These are phyloP conservation scores for Zymoseptoria crescenta DNA, from an alignment of 2,329 filamentous ascomycete species.

Conservation along the genomic window DNA sequence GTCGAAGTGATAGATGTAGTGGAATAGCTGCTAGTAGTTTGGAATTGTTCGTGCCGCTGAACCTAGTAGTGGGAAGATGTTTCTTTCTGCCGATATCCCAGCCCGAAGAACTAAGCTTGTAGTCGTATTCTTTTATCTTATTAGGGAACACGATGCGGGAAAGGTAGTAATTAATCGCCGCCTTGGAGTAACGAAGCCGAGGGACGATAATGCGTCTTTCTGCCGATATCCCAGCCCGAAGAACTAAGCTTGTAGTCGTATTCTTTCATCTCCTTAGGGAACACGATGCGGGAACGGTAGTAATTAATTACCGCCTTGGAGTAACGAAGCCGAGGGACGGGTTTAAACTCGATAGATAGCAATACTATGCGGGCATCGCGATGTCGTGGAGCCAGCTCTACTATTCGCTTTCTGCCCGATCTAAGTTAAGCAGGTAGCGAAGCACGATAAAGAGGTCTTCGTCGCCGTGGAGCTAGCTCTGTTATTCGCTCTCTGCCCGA, in stretches of 20 bases:
- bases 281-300: constrained; percentile 59
- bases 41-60: constrained; percentile 65
- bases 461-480: constrained; percentile 19
- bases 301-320: constrained; percentile 53
- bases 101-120: constrained; percentile 57
- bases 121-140: constrained; percentile 56
- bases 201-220: constrained; percentile 31
- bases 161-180: constrained; percentile 57
- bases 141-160: constrained; percentile 58
- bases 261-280: constrained; percentile 48
- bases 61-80: constrained; percentile 56
- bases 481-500: constrained; percentile 23
- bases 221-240: constrained; percentile 60
- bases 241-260: constrained; percentile 57
- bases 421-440: constrained; percentile 16
- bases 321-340: constrained; percentile 42
- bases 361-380: constrained; percentile 7
- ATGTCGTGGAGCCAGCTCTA: constrained; percentile 17
- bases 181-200: constrained; percentile 45
- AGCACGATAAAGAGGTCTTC: constrained; percentile 36
- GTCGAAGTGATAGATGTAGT: no score
- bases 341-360: constrained; percentile 9
- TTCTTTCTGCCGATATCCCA: constrained; percentile 55
- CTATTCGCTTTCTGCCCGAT: constrained; percentile 25
- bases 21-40: no score